These are phyloP conservation scores for Fraxinus ornus DNA, from an alignment of 305 asterid genomes.

Conservation along the genomic window DNA sequence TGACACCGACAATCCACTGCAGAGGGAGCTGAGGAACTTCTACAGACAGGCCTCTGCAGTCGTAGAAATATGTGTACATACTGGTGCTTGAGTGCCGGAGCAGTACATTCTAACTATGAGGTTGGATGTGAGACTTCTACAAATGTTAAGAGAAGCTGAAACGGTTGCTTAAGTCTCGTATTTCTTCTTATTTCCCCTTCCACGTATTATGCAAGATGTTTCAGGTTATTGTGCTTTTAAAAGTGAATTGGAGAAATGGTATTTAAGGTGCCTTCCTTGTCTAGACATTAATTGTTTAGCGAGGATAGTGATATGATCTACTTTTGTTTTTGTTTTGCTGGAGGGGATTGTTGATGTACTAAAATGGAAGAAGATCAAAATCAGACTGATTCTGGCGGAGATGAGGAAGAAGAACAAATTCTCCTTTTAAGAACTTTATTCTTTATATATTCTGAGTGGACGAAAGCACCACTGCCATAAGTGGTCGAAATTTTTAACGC, in stretches of 20 bases:
- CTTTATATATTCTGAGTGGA: background rate
- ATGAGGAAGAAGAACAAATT: background rate
- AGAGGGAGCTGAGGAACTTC: constrained; percentile 71
- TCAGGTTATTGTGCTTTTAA: background rate
- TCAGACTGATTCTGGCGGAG: background rate
- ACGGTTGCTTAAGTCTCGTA: constrained; percentile 60
- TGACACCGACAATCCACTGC: constrained; percentile 42
- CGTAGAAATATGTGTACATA: constrained; percentile 77
- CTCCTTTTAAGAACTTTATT: background rate
- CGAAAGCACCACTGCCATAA: background rate
- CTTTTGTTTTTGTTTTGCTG: background rate
- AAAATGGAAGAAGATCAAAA: background rate
- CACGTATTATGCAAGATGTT: background rate
- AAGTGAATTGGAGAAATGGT: background rate
- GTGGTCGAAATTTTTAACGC: background rate
- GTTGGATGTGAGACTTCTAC: constrained; percentile 84
- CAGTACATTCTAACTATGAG: constrained; percentile 83
- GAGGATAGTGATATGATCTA: background rate
- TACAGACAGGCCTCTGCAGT: constrained; percentile 95
- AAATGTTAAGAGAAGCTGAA: constrained; percentile 72
- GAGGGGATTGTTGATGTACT: background rate
- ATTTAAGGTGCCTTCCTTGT: background rate
- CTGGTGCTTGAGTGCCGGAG: constrained; percentile 84
- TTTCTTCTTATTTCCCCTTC: background rate
- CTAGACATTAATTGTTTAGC: background rate